Base-by-base conservation (phyloP, 768 basidiomycete species). In the Rhizopogon sp. region DNA sequence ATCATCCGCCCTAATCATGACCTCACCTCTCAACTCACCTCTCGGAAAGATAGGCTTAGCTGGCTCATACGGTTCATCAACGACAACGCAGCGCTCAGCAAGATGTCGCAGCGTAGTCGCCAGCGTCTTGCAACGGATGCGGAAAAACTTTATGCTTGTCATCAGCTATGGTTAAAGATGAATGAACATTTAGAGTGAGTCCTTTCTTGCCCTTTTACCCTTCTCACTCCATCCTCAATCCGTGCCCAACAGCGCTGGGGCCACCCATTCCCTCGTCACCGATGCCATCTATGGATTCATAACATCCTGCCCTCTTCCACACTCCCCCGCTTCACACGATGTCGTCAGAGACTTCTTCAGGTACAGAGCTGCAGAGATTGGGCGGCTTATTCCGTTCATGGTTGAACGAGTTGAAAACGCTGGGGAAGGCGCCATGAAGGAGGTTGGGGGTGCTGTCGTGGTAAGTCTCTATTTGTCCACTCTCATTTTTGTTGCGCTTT, bases 51-150 rank as follows among this genome's bases (percentile, higher is more conserved):
- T 53, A 76, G 90, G 39, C 72, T 95, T 29, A 84, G 82, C 52
- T 92, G 90, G 79, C 76, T 98, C n/a, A 90, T 96, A 60, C 79
- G 78, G 25, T 96, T 93, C 66, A 89, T 97, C 63, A 90, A 93
- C 43, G 86, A 90, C 51, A 96, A 96, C 67, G 85, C 81, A 0
- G 86, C 87, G 5, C 73, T 95, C 37, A 74, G 74, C 39, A 92
- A 90, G 92, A 85, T 96, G 69, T 87, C 93, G 7, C 91, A 91
- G 73, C 69, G 77, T 39, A 83, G 85, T 56, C 82, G 93, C 17
- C 85, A 93, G 62, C 76, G 77, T 28, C 74, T 98, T 16, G 86
- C 84, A 39, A 81, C 78, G 17, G 89, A 97, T 64, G 92, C 91
- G 1, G 95, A 97, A 70, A 92, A 90, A 62, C 75, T 96, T 16